A percentile compares a stretch with the other conserved stretches of the same genome.
These are phyloP conservation scores for Gleditsia sinensis DNA, from an alignment of 306 rosid genomes.

Conservation along the genomic window DNA sequence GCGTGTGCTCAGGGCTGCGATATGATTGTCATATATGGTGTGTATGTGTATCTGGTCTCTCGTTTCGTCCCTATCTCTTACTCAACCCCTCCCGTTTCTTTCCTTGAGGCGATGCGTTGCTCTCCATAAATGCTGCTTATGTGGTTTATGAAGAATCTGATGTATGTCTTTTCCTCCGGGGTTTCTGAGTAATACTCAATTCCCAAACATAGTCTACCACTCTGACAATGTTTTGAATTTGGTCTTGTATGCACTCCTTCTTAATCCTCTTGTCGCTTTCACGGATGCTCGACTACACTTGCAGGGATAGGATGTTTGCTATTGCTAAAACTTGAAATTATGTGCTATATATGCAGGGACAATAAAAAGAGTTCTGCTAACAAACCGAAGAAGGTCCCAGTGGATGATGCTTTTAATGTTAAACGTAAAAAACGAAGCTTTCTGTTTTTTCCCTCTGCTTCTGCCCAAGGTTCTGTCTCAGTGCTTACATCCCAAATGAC, in stretches of 20 bases:
- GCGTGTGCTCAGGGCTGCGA: background rate
- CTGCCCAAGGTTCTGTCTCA: conserved; percentile 53
- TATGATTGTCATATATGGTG: background rate
- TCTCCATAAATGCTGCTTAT: too few species aligned
- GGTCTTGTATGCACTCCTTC: background rate
- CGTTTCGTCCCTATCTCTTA: too few species aligned
- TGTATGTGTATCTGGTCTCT: background rate
- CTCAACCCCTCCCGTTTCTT: too few species aligned
- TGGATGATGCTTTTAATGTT: conserved; percentile 3
- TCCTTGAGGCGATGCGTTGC: too few species aligned
- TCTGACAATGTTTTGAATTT: background rate
- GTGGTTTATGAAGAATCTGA: background rate
- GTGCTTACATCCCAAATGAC: conserved; percentile 28
- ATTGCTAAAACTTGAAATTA: conserved; percentile 21
- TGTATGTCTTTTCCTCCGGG: background rate
- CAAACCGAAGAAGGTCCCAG: conserved; percentile 22
- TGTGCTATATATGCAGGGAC: conserved; percentile 44
- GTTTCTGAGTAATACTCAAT: background rate
- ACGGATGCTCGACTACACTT: background rate
- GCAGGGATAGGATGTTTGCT: background rate
- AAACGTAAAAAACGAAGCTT: conserved; percentile 20
- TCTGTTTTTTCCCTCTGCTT: conserved; percentile 38
- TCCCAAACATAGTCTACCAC: too few species aligned
- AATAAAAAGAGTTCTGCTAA: conserved; percentile 10
- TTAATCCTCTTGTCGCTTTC: background rate